These are phyloP conservation scores for Pseudopyricularia javanii DNA, from an alignment of 2,329 filamentous ascomycete species.

Conservation along the genomic window DNA sequence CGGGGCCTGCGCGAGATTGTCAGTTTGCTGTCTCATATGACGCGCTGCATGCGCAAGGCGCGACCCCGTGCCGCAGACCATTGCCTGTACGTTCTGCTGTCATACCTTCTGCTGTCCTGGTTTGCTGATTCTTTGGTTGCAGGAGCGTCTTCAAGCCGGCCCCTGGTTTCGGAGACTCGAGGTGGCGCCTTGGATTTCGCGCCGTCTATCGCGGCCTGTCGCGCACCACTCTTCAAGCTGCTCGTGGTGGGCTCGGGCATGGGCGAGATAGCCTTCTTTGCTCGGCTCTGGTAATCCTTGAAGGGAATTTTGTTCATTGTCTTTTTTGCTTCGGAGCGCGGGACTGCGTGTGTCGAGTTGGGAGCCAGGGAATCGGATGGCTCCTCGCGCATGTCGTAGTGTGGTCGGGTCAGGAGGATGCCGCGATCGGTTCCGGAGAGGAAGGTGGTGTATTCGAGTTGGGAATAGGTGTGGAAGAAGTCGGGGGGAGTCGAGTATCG, in stretches of 20 bases:
- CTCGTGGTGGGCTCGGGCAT: conserved; percentile 19
- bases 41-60: neutral
- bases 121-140: neutral
- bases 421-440: conserved; percentile 46
- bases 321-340: conserved; percentile 18
- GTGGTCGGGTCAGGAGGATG: conserved; percentile 41
- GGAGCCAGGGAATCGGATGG: conserved; percentile 11
- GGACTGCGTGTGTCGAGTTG: conserved; percentile 7
- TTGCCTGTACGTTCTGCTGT: conserved; percentile 2
- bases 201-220: conserved; percentile 7
- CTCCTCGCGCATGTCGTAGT: conserved; percentile 45
- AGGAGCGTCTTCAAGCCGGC: conserved; percentile 1
- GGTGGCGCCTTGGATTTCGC: conserved; percentile 7
- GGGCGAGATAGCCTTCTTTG: conserved; percentile 21
- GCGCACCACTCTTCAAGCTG: conserved; percentile 3
- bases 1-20: neutral
- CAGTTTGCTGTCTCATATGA: neutral
- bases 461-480: conserved; percentile 28
- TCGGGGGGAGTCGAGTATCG: conserved; percentile 32
- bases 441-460: conserved; percentile 44
- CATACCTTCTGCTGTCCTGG: conserved; percentile 1
- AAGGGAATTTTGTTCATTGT: conserved; percentile 36
- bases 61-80: neutral
- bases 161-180: conserved; percentile 5
- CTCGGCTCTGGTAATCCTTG: conserved; percentile 39